These are phyloP conservation scores for Beauveria brongniartii DNA, from an alignment of 2,329 filamentous ascomycete species.

Conservation along the genomic window DNA sequence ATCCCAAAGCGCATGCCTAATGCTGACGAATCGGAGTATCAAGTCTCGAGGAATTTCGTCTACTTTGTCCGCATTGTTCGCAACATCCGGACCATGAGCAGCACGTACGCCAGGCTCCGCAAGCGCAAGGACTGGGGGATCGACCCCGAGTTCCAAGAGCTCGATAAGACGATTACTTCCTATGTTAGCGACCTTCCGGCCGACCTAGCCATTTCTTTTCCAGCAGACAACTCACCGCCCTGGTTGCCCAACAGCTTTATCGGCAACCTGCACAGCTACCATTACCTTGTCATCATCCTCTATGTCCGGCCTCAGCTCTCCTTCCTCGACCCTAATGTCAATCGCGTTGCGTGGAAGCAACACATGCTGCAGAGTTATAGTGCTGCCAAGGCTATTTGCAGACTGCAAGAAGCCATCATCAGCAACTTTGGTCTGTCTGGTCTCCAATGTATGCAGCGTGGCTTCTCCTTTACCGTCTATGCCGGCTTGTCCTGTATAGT, in stretches of 20 bases:
- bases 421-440: slow-evolving; percentile 70
- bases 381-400: slow-evolving; percentile 77
- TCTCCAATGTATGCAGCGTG: slow-evolving; percentile 83
- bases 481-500: slow-evolving; percentile 85
- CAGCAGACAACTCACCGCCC: slow-evolving; percentile 68
- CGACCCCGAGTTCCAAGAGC: slow-evolving; percentile 72
- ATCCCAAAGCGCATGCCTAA: slow-evolving; percentile 56
- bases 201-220: slow-evolving; percentile 71
- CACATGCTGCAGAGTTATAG: slow-evolving; percentile 82
- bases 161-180: slow-evolving; percentile 67
- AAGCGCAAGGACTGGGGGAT: slow-evolving; percentile 79
- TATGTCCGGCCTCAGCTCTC: slow-evolving; percentile 80
- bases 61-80: slow-evolving; percentile 72
- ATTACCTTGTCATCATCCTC: slow-evolving; percentile 77
- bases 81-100: slow-evolving; percentile 70
- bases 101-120: slow-evolving; percentile 64
- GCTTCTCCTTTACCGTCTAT: slow-evolving; percentile 95
- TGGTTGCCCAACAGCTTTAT: slow-evolving; percentile 83
- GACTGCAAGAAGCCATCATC: slow-evolving; percentile 76
- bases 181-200: slow-evolving; percentile 72
- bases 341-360: slow-evolving; percentile 73
- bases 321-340: slow-evolving; percentile 61
- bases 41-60: slow-evolving; percentile 74
- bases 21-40: slow-evolving; percentile 65
- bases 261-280: slow-evolving; percentile 84